Conservation (phyloP, 192 early-diverging fungal species). For the Dispira parvispora region DNA sequence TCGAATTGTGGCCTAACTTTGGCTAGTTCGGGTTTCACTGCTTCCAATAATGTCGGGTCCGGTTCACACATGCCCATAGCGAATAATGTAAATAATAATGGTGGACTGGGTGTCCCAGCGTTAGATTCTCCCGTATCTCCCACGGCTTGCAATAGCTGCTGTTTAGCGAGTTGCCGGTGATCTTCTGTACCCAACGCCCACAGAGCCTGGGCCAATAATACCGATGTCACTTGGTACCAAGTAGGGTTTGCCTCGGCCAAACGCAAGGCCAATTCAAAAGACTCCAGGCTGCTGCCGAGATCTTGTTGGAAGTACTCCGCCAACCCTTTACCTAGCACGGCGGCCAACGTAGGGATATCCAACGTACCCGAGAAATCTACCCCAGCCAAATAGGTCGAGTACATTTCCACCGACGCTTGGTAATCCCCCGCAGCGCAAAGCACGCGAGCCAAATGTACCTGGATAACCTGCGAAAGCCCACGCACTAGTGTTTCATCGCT, state of each 20-base stretch:
- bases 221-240: constrained; percentile 43
- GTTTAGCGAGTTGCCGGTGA: constrained; percentile 58
- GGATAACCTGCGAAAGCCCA: constrained; percentile 24
- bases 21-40: constrained; percentile 17
- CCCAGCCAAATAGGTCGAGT: constrained; percentile 22
- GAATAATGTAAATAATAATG: constrained; percentile 19
- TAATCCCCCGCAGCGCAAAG: constrained; percentile 45
- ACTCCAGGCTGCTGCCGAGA: constrained; percentile 43
- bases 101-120: not conserved
- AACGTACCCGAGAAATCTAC: constrained; percentile 12
- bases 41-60: constrained; percentile 20
- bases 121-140: not conserved
- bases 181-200: constrained; percentile 73
- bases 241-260: constrained; percentile 26
- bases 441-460: constrained; percentile 50
- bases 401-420: constrained; percentile 35
- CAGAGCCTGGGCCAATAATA: constrained; percentile 70
- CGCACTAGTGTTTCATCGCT: too few relatives aligned
- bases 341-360: constrained; percentile 15
- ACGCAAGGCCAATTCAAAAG: constrained; percentile 57
- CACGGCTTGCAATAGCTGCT: constrained; percentile 39
- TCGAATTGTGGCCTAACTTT: constrained; percentile 7
- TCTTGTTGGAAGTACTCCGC: constrained; percentile 57
- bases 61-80: constrained; percentile 24
- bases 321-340: constrained; percentile 46